Conservation (phyloP, 805 yeast genomes). For the Phaffomyces opuntiae region DNA sequence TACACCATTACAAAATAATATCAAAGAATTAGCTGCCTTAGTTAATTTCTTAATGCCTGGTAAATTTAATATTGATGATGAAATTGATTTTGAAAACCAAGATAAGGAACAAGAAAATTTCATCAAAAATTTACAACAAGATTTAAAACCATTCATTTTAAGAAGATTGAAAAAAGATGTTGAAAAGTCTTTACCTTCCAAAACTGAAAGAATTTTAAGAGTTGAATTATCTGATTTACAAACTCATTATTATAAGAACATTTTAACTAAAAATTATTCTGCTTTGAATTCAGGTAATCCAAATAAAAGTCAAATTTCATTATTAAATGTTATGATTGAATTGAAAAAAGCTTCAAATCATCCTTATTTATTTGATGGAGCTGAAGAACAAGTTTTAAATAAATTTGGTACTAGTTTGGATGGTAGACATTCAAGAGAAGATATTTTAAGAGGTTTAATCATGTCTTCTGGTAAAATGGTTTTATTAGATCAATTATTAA, state of each 20-base stretch:
- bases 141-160: slow-evolving; percentile 85
- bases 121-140: slow-evolving; percentile 75
- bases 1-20: slow-evolving; percentile 94
- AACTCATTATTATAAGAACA: slow-evolving; percentile 90
- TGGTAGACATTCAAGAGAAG: slow-evolving; percentile 55
- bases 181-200: slow-evolving; percentile 92
- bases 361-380: slow-evolving; percentile 91
- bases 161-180: slow-evolving; percentile 96
- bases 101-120: slow-evolving; percentile 74
- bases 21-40: slow-evolving; percentile 90
- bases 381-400: slow-evolving; percentile 73
- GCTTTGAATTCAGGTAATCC: slow-evolving; percentile 79
- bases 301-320: slow-evolving; percentile 70
- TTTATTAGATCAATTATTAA: slow-evolving; percentile 78
- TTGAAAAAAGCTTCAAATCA: slow-evolving; percentile 95
- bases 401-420: slow-evolving; percentile 48
- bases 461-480: slow-evolving; percentile 99
- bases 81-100: slow-evolving; percentile 87
- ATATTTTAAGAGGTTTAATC: slow-evolving; percentile 78
- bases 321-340: slow-evolving; percentile 90
- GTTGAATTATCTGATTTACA: slow-evolving; percentile 94
- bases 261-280: slow-evolving; percentile 83
- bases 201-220: slow-evolving; percentile 89
- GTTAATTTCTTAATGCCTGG: slow-evolving; percentile 97
- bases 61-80: slow-evolving; percentile 80